Evolutionary conservation across 805 yeast species (phyloP), one percentile per base, ranked within the genome.

Genomic region (Scheffersomyces spartinae): DNA sequence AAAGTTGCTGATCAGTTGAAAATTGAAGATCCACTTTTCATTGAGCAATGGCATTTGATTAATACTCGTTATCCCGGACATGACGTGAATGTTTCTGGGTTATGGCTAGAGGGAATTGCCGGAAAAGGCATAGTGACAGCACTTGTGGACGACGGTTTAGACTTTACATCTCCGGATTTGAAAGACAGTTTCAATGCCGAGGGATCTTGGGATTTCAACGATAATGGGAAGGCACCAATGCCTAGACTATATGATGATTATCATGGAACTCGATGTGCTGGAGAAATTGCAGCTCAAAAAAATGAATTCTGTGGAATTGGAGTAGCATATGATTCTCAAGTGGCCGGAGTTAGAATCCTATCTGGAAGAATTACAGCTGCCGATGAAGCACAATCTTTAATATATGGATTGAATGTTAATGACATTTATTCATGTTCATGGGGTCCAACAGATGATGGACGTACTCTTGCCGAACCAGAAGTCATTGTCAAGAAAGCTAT

Each of bases 211-310:
- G 98, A 91, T 54, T 91, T 71, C 51, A 91, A 91, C 47, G 80
- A 73, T 40, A 75, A 81, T 40, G 64, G 64, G 0, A 64, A 71
- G 13, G 55, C 74, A 24, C 98, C 98, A 2, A 72, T 69, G 39
- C 98, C 98, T 7, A 60, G 75, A 29, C 61, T 88, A 15, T 50
- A 40, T 6, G 94, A 81, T 47, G 98, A 91, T 48, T 74, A 75
- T 39, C 98, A 91, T 49, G 98, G 98, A 5, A 91, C 98, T 0
- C 61, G 98, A 36, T 91, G 98, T 58, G 97, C 98, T 2, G 97
- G 95, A 19, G 98, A 91, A 51, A 80, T 91, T 30, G 96, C 95
- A 0, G 84, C 82, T 4, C 91, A 77, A 3, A 85, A 72, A 26
- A 88, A 91, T 48, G 79, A 72, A 16, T 76, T 64, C 12, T 91